Conservation (phyloP, 2,329 filamentous ascomycete species). For the Fusarium floridanum region DNA sequence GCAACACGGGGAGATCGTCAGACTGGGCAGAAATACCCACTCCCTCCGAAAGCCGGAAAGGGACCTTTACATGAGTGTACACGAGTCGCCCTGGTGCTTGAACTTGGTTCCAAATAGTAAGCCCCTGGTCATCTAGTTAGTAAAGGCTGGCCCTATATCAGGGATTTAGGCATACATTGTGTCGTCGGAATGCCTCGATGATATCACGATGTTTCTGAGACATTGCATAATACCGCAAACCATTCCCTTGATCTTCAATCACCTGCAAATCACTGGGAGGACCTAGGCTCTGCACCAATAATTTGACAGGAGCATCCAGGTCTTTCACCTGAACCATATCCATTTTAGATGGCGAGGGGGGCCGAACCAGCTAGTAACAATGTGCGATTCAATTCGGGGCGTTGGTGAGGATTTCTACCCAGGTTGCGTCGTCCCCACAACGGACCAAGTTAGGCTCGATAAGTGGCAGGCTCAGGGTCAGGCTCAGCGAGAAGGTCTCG, state of each 20-base stretch:
- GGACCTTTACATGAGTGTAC: neutral
- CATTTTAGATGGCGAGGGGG: too few species aligned
- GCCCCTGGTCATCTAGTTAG: neutral
- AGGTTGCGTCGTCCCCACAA: too few species aligned
- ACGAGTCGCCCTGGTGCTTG: neutral
- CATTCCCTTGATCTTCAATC: neutral
- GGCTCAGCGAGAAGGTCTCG: too few species aligned
- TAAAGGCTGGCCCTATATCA: neutral
- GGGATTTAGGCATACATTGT: neutral
- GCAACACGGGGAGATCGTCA: neutral
- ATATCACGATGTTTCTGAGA: neutral
- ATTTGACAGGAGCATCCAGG: too few species aligned
- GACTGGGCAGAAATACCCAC: neutral
- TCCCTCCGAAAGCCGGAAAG: neutral
- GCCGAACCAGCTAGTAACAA: too few species aligned
- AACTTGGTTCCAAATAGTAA: neutral
- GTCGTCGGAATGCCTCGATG: neutral
- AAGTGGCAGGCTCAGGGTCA: too few species aligned
- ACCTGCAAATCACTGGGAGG: too few species aligned
- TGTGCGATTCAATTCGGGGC: too few species aligned
- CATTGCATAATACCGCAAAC: neutral
- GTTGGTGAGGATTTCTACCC: too few species aligned
- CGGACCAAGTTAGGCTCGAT: too few species aligned
- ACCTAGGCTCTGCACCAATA: too few species aligned
- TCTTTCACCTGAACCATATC: too few species aligned